phyloP scores from a whole-genome alignment of 2,329 filamentous ascomycete species.

The Neonectria neomacrospora region DNA sequence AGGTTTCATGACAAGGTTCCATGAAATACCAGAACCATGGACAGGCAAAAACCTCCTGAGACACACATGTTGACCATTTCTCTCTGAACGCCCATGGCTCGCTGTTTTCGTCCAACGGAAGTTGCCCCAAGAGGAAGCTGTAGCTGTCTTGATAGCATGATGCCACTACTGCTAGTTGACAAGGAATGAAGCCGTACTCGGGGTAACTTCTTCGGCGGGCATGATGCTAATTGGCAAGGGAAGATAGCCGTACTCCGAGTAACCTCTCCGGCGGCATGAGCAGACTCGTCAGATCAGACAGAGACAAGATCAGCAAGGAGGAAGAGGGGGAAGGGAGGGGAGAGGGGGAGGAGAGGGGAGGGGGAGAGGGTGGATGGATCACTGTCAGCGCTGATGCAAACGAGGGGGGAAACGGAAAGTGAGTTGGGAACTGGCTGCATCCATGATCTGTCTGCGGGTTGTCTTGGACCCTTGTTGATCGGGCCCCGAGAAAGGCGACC shows the following conservation, averaged over 20 bases:
- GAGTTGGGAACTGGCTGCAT: slow-evolving; percentile 22
- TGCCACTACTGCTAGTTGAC: background rate
- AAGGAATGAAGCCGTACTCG: background rate
- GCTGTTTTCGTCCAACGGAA: slow-evolving; percentile 3
- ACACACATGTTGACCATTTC: background rate
- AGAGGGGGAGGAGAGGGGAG: slow-evolving; percentile 5
- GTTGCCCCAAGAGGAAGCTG: slow-evolving; percentile 15
- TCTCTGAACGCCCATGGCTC: background rate
- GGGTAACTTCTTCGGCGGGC: background rate
- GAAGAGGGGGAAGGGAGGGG: background rate
- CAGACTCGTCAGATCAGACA: background rate
- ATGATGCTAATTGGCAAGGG: background rate
- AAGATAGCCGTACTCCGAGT: background rate
- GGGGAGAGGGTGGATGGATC: slow-evolving; percentile 13
- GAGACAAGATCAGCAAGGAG: slow-evolving; percentile 1
- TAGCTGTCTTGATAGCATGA: background rate
- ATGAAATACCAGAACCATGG: slow-evolving; percentile 10
- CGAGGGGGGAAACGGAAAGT: slow-evolving; percentile 10
- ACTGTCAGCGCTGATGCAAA: slow-evolving; percentile 19
- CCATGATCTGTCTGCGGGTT: slow-evolving; percentile 12
- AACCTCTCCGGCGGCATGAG: background rate
- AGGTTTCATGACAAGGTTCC: slow-evolving; percentile 18
- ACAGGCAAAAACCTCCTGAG: background rate
- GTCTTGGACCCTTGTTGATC: slow-evolving; percentile 31
- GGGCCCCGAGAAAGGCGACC: slow-evolving; percentile 14